Percentiles rank a stretch among this genome's conserved stretches.
Conservation (phyloP, 129 eudicot species). For the Artemisia tridentata region DNA sequence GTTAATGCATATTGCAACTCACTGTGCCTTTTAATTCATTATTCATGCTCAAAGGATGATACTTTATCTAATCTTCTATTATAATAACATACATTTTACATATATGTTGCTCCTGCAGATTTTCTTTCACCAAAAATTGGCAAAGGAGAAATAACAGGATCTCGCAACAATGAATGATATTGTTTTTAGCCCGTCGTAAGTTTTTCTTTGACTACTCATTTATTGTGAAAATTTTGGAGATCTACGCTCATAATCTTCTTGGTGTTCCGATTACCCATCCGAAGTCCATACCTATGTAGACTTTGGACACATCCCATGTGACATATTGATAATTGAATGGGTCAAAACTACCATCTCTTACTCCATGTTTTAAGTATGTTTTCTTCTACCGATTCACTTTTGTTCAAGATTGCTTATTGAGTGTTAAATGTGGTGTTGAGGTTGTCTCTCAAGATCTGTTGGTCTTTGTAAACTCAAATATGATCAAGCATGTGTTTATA, state of each 20-base stretch:
- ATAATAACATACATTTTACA: slow-evolving; percentile 9
- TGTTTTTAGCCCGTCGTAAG: slow-evolving; percentile 13
- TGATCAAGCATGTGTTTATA: too few species aligned
- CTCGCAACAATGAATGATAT: slow-evolving; percentile 81
- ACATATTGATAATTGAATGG: too few species aligned
- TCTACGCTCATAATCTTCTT: slow-evolving; percentile 16
- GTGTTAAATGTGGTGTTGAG: too few species aligned
- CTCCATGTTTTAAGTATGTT: too few species aligned
- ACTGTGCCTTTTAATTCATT: not conserved
- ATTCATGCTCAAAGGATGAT: not conserved
- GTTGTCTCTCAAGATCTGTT: too few species aligned
- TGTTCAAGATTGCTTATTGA: too few species aligned
- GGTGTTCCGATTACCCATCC: too few species aligned
- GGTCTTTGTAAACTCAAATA: too few species aligned
- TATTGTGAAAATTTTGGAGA: slow-evolving; percentile 12
- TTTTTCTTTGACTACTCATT: slow-evolving; percentile 16
- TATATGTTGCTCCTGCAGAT: slow-evolving; percentile 44
- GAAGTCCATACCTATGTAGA: too few species aligned
- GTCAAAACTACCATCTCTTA: too few species aligned
- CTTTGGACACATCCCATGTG: too few species aligned
- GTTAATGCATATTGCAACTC: slow-evolving; percentile 31
- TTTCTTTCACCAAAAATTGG: slow-evolving; percentile 74
- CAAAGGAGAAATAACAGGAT: slow-evolving; percentile 52
- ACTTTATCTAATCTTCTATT: not conserved
- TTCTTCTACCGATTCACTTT: too few species aligned